Base-by-base conservation (phyloP, 2,329 filamentous ascomycete species). In the Aspergillus hortae region DNA sequence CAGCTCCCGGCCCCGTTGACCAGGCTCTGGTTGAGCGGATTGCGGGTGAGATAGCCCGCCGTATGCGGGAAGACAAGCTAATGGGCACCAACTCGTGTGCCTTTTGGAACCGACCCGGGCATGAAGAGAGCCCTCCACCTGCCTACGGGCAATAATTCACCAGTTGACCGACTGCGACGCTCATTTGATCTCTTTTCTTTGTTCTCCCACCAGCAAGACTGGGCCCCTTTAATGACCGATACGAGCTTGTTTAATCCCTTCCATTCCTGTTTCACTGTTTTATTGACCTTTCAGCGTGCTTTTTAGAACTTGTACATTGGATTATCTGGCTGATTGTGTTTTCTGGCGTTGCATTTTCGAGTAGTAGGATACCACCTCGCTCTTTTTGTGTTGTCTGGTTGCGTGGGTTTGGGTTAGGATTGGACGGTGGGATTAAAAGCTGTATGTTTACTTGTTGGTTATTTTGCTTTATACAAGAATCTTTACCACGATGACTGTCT, bases 11-110 rank as follows among this genome's bases (percentile, higher is more conserved):
- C 14, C 69, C 77, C 21, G 66, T 78, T n/a, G 76, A 80, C 53
- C 73, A 76, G 56, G 70, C 69, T 4, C 68, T 74, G 62, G 73
- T 77, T 47, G 72, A 74, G 62, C 71, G 96, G 76, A 94, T 99
- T 83, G 92, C 92, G 4, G 87, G 86, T 57, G 94, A 97, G 71
- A 92, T 97, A 62, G 90, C 91, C 33, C 70, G 70, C 55, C 87
- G 90, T 51, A 90, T 95, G 58, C 89, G 92, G 59, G 89, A 96
- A 61, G 89, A 96, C 73, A 94, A 96, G 73, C 67, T 69, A 43
- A 63, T 70, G 46, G 52, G 61, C 17, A 61, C 57, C 45, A 66
- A 61, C 30, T 56, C 62, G 62, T 63, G 65, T 38, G 63, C 62
- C 21, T 72, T 69, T 48, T 74, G 70, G 69, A 64, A 67, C 30